Evolutionary conservation across 495 filamentous ascomycete species (phyloP).

Genomic region (Physcia stellaris): DNA sequence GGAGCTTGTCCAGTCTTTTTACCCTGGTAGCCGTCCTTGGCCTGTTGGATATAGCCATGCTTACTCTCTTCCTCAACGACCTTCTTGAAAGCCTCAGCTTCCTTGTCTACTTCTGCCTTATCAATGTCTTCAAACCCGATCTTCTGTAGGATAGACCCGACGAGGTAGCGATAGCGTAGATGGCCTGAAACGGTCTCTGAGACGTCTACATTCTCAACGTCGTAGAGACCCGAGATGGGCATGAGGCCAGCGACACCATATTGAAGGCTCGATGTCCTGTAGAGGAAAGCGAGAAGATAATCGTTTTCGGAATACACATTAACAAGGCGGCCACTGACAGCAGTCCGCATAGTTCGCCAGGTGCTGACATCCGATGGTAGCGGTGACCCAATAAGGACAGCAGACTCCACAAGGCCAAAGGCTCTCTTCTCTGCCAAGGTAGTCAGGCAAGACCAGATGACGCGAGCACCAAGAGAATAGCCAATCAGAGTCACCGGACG

Average conservation of each 20-base stretch:
- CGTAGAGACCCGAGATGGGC: conserved; percentile 46
- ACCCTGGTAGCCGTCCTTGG: too few relatives aligned
- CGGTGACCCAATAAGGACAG: conserved; percentile 70
- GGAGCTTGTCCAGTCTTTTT: conserved; percentile 23
- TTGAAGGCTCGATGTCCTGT: conserved; percentile 64
- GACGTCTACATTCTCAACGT: conserved; percentile 64
- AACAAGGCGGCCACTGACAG: conserved; percentile 59
- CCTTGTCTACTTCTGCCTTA: conserved; percentile 39
- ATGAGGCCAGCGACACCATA: conserved; percentile 65
- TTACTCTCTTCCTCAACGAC: conserved; percentile 39
- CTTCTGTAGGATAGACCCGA: conserved; percentile 51
- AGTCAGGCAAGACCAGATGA: conserved; percentile 74
- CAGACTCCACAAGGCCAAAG: conserved; percentile 79
- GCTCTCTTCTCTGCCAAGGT: conserved; percentile 60
- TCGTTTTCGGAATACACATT: conserved; percentile 73
- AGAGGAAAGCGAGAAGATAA: conserved; percentile 63
- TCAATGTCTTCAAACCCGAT: conserved; percentile 58
- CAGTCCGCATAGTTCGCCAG: conserved; percentile 57
- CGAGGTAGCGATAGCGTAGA: conserved; percentile 54
- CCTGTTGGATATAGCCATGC: conserved; percentile 9
- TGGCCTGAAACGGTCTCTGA: conserved; percentile 61
- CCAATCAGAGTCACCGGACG: conserved; percentile 81
- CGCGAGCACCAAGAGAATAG: conserved; percentile 76
- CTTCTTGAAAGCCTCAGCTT: conserved; percentile 40
- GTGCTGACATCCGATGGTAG: conserved; percentile 49